Evolutionary conservation across 2,329 filamentous ascomycete species (phyloP).

Genomic region (Sporothrix luriei): DNA sequence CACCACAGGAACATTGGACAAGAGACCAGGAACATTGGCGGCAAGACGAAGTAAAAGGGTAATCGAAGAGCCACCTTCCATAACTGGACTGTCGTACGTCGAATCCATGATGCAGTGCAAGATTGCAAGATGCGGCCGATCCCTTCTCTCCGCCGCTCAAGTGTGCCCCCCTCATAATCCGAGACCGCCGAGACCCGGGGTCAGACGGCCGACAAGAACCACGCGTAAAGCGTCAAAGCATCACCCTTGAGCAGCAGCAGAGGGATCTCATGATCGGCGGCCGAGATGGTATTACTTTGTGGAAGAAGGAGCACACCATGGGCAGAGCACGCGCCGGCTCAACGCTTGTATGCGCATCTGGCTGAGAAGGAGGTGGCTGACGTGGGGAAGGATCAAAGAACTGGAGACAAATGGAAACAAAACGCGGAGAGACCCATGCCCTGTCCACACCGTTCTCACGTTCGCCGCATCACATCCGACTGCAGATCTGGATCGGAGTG

Average conservation of each 20-base stretch:
- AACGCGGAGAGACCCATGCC: background rate
- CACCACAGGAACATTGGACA: background rate
- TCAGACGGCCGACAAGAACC: background rate
- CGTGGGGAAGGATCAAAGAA: background rate
- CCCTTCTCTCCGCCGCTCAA: slow-evolving; percentile 2
- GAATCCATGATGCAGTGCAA: background rate
- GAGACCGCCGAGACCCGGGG: background rate
- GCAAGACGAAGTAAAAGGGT: background rate
- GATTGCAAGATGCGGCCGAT: slow-evolving; percentile 2
- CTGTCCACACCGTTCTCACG: background rate
- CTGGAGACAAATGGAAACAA: background rate
- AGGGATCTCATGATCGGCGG: background rate
- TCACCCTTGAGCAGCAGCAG: background rate
- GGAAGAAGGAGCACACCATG: background rate
- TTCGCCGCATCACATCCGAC: slow-evolving; percentile 4
- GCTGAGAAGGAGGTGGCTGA: background rate
- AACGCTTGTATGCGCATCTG: background rate
- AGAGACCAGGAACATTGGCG: background rate
- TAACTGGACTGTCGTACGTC: slow-evolving; percentile 24
- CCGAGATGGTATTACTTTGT: background rate
- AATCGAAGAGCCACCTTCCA: slow-evolving; percentile 26
- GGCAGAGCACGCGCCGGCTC: background rate
- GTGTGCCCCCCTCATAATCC: slow-evolving; percentile 1
- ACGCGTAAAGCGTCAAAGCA: background rate
- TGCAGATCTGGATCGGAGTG: slow-evolving; percentile 19